phyloP scores from a whole-genome alignment of 169 alveolate species.

The Besnoitia besnoiti region DNA sequence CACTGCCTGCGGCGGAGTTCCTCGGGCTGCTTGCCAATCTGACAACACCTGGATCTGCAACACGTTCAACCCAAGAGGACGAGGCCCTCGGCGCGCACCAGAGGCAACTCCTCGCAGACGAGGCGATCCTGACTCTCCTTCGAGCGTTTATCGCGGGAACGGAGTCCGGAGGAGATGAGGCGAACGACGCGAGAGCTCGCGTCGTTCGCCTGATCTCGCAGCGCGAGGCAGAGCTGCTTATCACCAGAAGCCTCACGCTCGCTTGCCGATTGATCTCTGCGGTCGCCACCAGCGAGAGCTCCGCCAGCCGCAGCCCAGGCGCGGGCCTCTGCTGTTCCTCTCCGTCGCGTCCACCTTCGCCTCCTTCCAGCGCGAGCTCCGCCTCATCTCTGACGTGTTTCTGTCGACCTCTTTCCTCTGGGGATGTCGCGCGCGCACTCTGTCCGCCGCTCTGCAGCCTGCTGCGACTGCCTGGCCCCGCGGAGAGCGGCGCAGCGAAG shows the following conservation, averaged over 20 bases:
- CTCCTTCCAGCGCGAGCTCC: background rate
- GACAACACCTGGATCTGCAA: background rate
- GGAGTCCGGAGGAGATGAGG: background rate
- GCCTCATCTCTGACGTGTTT: background rate
- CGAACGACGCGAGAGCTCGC: background rate
- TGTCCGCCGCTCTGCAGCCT: background rate
- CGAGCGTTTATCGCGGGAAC: background rate
- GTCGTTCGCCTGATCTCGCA: too few species aligned
- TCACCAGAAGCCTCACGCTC: slow-evolving; percentile 11
- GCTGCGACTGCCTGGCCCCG: background rate
- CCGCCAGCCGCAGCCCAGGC: background rate
- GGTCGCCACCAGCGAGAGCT: background rate
- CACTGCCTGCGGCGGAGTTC: background rate
- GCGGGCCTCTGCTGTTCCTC: background rate
- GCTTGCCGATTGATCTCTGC: background rate
- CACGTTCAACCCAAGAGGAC: background rate
- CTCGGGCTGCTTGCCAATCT: slow-evolving; percentile 17
- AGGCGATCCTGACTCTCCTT: background rate
- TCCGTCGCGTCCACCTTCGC: background rate
- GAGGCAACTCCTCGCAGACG: background rate
- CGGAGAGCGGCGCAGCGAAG: background rate
- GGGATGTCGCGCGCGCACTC: background rate
- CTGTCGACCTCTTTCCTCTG: background rate
- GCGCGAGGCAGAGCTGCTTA: background rate
- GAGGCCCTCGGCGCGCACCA: background rate